phyloP scores from a whole-genome alignment of 2,329 filamentous ascomycete species.

The Penicillium expansum region DNA sequence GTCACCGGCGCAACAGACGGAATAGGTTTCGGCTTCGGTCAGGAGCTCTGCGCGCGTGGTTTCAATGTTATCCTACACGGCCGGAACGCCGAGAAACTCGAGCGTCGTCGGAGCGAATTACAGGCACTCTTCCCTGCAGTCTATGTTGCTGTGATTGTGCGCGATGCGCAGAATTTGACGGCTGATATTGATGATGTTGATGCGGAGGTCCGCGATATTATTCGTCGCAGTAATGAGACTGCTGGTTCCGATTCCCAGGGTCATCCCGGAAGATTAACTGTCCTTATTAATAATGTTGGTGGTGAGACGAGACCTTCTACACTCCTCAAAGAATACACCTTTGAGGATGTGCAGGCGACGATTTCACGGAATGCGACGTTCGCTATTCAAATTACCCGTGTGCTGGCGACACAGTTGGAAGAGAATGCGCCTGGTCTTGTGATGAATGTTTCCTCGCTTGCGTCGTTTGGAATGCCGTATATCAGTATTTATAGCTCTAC shows the following conservation, averaged over 20 bases:
- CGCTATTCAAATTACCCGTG: slow-evolving; percentile 48
- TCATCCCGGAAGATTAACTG: slow-evolving; percentile 38
- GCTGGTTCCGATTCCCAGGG: not conserved
- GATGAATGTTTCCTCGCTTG: slow-evolving; percentile 51
- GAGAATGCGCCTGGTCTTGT: slow-evolving; percentile 47
- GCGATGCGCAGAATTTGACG: slow-evolving; percentile 41
- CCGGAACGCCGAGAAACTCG: slow-evolving; percentile 52
- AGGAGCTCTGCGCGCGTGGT: slow-evolving; percentile 51
- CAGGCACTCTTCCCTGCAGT: slow-evolving; percentile 37
- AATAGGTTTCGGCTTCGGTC: slow-evolving; percentile 52
- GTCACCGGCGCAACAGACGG: slow-evolving; percentile 55
- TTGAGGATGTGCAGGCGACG: slow-evolving; percentile 41
- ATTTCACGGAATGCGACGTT: slow-evolving; percentile 53
- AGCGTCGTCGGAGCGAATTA: slow-evolving; percentile 43
- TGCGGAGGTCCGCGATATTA: slow-evolving; percentile 24
- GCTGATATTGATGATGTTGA: slow-evolving; percentile 27
- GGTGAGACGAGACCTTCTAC: slow-evolving; percentile 39
- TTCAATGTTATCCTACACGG: slow-evolving; percentile 60
- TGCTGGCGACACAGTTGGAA: slow-evolving; percentile 47
- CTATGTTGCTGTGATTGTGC: slow-evolving; percentile 41
- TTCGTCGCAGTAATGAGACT: slow-evolving; percentile 16
- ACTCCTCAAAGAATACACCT: slow-evolving; percentile 37
- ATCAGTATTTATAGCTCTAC: slow-evolving; percentile 46
- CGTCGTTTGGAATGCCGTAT: slow-evolving; percentile 49
- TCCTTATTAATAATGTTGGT: slow-evolving; percentile 59